Percentiles rank a stretch among this genome's conserved stretches.
Evolutionary conservation across 306 rosid genomes (phyloP).

Genomic region (Acacia acuminata): DNA sequence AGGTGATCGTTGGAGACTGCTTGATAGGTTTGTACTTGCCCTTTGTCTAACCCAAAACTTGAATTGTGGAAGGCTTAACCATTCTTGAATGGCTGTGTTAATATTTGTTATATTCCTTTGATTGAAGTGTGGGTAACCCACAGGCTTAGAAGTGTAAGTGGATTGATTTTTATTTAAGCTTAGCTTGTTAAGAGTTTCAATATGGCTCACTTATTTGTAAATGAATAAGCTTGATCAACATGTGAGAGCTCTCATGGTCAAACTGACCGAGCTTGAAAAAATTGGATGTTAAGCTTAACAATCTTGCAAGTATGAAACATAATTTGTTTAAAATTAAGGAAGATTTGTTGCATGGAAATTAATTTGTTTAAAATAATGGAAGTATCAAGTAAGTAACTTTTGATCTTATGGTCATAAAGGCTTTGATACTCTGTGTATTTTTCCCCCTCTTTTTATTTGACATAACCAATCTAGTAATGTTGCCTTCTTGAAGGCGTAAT

Average conservation of each 20-base stretch:
- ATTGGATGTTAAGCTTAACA: neutral
- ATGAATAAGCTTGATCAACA: neutral
- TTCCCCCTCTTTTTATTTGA: neutral
- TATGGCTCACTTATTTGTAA: neutral
- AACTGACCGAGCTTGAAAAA: neutral
- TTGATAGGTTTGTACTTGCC: constrained; percentile 69
- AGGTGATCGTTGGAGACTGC: constrained; percentile 80
- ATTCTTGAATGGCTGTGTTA: neutral
- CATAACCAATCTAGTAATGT: neutral
- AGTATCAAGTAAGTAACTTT: neutral
- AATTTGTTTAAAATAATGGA: neutral
- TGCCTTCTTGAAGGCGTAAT: neutral
- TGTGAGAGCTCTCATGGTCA: neutral
- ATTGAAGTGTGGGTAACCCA: neutral
- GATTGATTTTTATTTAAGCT: neutral
- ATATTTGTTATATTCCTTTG: neutral
- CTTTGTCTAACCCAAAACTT: neutral
- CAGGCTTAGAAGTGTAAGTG: neutral
- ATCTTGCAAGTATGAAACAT: neutral
- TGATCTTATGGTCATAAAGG: neutral
- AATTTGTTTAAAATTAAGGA: neutral
- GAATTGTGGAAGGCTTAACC: neutral
- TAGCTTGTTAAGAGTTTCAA: neutral
- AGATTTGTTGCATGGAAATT: neutral
- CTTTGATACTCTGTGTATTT: neutral